Evolutionary conservation across 345 rosid species (phyloP).

Genomic region (Rubroshorea leprosula): DNA sequence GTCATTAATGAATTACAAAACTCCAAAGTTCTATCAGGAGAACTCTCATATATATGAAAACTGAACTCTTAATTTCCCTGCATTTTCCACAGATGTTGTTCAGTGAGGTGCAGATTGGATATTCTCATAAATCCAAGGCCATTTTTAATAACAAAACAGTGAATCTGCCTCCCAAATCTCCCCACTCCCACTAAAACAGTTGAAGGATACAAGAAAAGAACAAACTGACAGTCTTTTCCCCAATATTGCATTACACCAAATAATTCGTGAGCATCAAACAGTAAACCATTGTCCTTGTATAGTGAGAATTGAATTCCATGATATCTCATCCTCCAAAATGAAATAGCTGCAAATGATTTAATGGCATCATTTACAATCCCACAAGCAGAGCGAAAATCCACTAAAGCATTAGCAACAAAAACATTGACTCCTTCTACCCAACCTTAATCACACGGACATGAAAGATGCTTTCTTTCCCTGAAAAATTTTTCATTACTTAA

Average conservation of each 20-base stretch:
- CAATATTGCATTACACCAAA: conserved; percentile 64
- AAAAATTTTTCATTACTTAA: conserved; percentile 41
- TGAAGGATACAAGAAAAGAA: conserved; percentile 54
- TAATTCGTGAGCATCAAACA: conserved; percentile 44
- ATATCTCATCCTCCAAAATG: conserved; percentile 46
- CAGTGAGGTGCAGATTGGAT: conserved; percentile 46
- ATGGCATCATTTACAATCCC: conserved; percentile 38
- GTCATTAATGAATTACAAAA: conserved; percentile 71
- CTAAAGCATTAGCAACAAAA: conserved; percentile 60
- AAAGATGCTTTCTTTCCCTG: conserved; percentile 60
- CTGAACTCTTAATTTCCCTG: conserved; percentile 48
- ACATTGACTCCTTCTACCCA: conserved; percentile 43
- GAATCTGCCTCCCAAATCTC: conserved; percentile 62
- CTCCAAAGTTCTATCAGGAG: conserved; percentile 34
- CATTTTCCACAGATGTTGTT: conserved; percentile 79
- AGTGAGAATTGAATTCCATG: conserved; percentile 76
- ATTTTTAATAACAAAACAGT: conserved; percentile 52
- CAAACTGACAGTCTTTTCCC: conserved; percentile 59
- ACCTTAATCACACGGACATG: conserved; percentile 51
- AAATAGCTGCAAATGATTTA: conserved; percentile 44
- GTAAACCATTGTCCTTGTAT: conserved; percentile 26
- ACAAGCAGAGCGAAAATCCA: conserved; percentile 71
- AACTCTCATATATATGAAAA: conserved; percentile 32
- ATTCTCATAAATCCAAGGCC: conserved; percentile 41
- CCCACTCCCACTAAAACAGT: conserved; percentile 39